A percentile compares a stretch with the other conserved stretches of the same genome.
phyloP scores from a whole-genome alignment of 495 filamentous ascomycete genomes.

The Clavariopsis aquatica region DNA sequence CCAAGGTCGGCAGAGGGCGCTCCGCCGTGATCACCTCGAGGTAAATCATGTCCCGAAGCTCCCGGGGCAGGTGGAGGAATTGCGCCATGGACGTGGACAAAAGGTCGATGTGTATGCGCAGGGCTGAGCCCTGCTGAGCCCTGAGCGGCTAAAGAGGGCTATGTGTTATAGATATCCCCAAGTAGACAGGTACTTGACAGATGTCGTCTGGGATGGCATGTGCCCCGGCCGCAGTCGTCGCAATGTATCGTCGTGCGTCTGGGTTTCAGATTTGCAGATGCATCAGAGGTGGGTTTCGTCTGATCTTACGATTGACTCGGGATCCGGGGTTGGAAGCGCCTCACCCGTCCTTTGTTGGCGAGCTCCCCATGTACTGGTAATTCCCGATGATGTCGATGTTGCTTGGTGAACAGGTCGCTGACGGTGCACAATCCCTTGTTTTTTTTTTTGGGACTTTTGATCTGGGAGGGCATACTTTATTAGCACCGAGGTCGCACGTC shows the following conservation, averaged over 20 bases:
- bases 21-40: constrained; percentile 16
- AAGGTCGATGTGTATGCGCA: no score
- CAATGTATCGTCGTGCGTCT: constrained; percentile 6
- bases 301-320: constrained; percentile 8
- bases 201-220: constrained; percentile 9
- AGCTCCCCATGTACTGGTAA: not conserved
- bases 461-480: not conserved
- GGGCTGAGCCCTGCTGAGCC: no score
- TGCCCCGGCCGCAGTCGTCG: not conserved
- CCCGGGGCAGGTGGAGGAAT: constrained; percentile 31
- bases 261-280: constrained; percentile 19
- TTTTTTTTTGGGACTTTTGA: no score
- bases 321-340: not conserved
- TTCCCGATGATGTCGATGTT: no score
- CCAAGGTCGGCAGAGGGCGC: constrained; percentile 17
- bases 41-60: constrained; percentile 36
- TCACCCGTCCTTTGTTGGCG: not conserved
- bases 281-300: constrained; percentile 23
- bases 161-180: not conserved
- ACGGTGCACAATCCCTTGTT: not conserved
- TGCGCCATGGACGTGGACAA: constrained; percentile 15
- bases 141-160: not conserved
- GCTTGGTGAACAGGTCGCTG: not conserved
- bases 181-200: constrained; percentile 1
- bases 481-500: not conserved